These are phyloP conservation scores for Colletotrichum viniferum DNA, from an alignment of 2,329 filamentous ascomycete species.

Conservation along the genomic window DNA sequence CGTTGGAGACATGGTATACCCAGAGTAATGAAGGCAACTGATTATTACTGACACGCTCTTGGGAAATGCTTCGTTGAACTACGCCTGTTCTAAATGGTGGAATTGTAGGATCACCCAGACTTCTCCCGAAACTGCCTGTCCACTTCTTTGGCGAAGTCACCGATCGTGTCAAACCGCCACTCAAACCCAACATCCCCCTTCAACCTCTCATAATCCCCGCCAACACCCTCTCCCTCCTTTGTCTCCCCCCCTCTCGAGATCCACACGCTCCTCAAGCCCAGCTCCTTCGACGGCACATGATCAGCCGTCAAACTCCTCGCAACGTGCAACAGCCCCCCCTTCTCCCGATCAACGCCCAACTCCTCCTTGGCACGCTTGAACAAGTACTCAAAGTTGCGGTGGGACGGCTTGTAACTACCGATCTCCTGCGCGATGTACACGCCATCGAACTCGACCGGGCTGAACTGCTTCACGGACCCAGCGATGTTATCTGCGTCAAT, in stretches of 20 bases:
- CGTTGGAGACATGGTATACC: background rate
- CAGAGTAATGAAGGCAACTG: background rate
- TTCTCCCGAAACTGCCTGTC: conserved; percentile 32
- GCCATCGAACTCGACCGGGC: conserved; percentile 62
- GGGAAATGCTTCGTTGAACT: background rate
- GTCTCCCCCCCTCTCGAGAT: conserved; percentile 65
- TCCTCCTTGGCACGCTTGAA: conserved; percentile 55
- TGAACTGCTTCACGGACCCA: conserved; percentile 29
- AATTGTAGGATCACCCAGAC: background rate
- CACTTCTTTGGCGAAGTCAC: conserved; percentile 63
- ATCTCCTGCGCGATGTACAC: conserved; percentile 75
- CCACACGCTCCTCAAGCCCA: conserved; percentile 68
- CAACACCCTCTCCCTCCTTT: conserved; percentile 29
- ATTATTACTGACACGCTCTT: background rate
- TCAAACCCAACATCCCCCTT: conserved; percentile 51
- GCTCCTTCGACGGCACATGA: conserved; percentile 65
- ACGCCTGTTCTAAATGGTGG: accelerated
- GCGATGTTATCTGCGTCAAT: conserved; percentile 50
- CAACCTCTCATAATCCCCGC: conserved; percentile 40
- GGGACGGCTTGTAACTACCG: conserved; percentile 72
- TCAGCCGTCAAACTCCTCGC: conserved; percentile 72
- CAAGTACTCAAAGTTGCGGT: conserved; percentile 70
- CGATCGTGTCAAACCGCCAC: conserved; percentile 64
- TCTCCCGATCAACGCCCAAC: conserved; percentile 55
- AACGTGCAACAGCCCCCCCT: conserved; percentile 66